A percentile compares a stretch with the other conserved stretches of the same genome.
Conservation (phyloP, 1,284 basidiomycete genomes). For the Ceraceosorus guamensis region DNA sequence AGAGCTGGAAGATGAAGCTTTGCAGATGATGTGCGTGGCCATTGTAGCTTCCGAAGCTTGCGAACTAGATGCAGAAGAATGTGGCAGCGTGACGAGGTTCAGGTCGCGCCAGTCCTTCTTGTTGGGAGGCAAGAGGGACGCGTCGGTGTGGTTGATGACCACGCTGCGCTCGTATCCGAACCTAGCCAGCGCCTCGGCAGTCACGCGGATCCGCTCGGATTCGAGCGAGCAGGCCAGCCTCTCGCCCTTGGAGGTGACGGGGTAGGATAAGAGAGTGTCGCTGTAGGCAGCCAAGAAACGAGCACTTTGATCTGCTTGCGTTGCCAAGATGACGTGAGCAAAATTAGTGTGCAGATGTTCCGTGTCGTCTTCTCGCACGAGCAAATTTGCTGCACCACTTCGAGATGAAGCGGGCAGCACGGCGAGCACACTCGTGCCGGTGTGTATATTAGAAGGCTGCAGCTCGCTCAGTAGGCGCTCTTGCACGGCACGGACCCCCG, state of each 20-base stretch:
- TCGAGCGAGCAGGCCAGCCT: background rate
- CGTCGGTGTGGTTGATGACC: constrained; percentile 34
- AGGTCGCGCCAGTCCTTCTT: constrained; percentile 28
- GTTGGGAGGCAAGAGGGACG: constrained; percentile 14
- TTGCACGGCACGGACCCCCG: constrained; percentile 39
- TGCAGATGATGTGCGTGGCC: constrained; percentile 33
- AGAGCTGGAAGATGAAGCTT: background rate
- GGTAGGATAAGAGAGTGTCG: background rate
- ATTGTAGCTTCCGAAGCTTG: constrained; percentile 16
- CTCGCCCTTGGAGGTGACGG: too few species aligned
- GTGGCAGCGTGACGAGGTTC: constrained; percentile 22
- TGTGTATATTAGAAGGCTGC: background rate
- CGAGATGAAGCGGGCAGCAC: background rate
- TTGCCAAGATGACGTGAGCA: constrained; percentile 41
- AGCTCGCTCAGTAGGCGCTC: constrained; percentile 15
- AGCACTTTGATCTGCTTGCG: constrained; percentile 39
- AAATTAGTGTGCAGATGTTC: constrained; percentile 19
- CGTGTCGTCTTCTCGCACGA: constrained; percentile 4
- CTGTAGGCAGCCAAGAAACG: constrained; percentile 19
- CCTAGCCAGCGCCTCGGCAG: too few species aligned
- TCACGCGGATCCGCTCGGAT: background rate
- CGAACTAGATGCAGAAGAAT: background rate
- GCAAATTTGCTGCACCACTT: constrained; percentile 4
- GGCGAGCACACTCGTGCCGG: background rate
- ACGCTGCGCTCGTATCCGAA: constrained; percentile 22